A percentile compares a stretch with the other conserved stretches of the same genome.
Conservation (phyloP, 2,329 filamentous ascomycete species). For the Periconia macrospinosa region DNA sequence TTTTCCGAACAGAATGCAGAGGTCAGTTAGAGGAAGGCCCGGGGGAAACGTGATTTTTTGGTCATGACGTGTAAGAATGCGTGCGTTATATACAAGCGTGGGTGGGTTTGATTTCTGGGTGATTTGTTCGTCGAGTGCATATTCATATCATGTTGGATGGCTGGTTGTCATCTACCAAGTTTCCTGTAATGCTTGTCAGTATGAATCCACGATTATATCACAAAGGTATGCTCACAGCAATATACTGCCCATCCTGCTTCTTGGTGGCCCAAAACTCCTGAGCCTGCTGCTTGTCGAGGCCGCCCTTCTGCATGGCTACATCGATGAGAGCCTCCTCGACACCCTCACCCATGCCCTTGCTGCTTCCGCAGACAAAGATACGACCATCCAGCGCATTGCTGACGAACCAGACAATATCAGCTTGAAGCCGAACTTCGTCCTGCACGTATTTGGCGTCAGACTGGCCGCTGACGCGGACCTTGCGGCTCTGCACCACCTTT, state of each 20-base stretch:
- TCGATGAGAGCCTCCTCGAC: constrained; percentile 86
- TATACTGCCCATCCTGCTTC: constrained; percentile 91
- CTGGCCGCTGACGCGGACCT: constrained; percentile 41
- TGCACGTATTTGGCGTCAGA: constrained; percentile 89
- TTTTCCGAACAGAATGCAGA: background rate
- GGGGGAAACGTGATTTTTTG: too few relatives aligned
- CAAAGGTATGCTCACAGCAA: constrained; percentile 61
- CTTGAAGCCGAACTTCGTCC: constrained; percentile 87
- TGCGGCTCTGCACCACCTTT: constrained; percentile 54
- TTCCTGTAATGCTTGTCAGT: constrained; percentile 7
- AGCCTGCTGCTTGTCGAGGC: constrained; percentile 79
- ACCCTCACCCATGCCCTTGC: constrained; percentile 95
- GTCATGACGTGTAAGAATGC: too few relatives aligned
- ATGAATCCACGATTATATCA: background rate
- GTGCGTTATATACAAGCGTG: too few relatives aligned
- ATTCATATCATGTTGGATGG: too few relatives aligned
- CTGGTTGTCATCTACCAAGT: constrained; percentile 6
- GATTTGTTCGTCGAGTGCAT: too few relatives aligned
- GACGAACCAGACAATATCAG: constrained; percentile 97
- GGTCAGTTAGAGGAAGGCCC: background rate
- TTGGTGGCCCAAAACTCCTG: constrained; percentile 88
- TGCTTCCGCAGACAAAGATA: constrained; percentile 94
- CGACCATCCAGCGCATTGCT: constrained; percentile 95
- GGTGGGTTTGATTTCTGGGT: too few relatives aligned
- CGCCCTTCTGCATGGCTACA: constrained; percentile 90